Conservation (phyloP, 371 early-diverging fungal species). For the Thermomucor indicae-seudaticae region DNA sequence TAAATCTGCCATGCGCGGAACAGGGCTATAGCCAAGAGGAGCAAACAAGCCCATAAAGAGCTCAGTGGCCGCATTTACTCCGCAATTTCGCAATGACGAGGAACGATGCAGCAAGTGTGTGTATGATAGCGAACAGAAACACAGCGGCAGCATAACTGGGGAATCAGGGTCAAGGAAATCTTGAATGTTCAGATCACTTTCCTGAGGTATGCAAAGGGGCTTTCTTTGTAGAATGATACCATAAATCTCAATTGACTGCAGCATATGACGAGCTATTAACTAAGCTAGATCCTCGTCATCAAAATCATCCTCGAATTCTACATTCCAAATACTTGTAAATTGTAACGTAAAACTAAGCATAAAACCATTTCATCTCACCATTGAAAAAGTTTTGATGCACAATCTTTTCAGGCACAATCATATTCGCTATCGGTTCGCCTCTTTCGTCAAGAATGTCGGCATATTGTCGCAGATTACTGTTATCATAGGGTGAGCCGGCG, state of each 20-base stretch:
- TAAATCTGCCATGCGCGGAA: conserved; percentile 7
- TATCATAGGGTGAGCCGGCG: no score
- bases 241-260: no score
- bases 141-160: no score
- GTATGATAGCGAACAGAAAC: no score
- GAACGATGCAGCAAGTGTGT: no score
- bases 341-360: neutral
- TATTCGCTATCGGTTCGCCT: conserved; percentile 4
- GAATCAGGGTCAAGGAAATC: no score
- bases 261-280: no score
- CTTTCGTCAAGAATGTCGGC: conserved; percentile 11
- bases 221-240: no score
- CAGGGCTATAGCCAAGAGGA: neutral
- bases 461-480: neutral
- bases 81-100: no score
- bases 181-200: no score
- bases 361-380: neutral
- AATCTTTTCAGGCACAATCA: conserved; percentile 10
- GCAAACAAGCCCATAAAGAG: conserved; percentile 4
- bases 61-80: no score
- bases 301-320: conserved; percentile 13
- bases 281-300: conserved; percentile 10
- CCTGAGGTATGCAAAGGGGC: no score
- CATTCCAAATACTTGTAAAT: neutral
- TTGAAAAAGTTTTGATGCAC: conserved; percentile 15